Percentiles rank a stretch among this genome's conserved stretches.
Evolutionary conservation across 2,329 filamentous ascomycete species (phyloP).

Genomic region (Byssoonygena ceratinophila): DNA sequence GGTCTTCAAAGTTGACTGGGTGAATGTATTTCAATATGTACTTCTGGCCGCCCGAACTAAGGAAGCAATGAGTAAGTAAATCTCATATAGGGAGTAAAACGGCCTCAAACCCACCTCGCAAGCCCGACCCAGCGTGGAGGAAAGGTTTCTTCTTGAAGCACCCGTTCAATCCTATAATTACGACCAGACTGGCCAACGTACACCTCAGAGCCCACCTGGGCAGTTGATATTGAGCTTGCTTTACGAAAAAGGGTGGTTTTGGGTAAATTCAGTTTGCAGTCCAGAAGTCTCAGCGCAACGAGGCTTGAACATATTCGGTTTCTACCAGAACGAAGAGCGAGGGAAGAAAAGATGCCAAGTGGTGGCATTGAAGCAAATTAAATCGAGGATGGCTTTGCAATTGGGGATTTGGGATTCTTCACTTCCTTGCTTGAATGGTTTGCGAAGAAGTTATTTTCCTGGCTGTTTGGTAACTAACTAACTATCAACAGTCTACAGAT

Average conservation of each 20-base stretch:
- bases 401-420: too few species aligned
- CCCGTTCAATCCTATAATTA: conserved; percentile 14
- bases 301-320: conserved; percentile 12
- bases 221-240: conserved; percentile 16
- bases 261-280: conserved; percentile 6
- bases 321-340: conserved; percentile 11
- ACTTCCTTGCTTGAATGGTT: too few species aligned
- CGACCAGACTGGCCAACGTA: conserved; percentile 15
- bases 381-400: too few species aligned
- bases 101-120: conserved; percentile 2
- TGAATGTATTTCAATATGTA: conserved; percentile 12
- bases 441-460: too few species aligned
- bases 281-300: background rate
- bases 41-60: conserved; percentile 8
- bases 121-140: conserved; percentile 6
- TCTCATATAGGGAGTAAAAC: conserved; percentile 8
- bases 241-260: conserved; percentile 15
- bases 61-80: conserved; percentile 3
- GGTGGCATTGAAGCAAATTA: conserved; percentile 13
- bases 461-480: too few species aligned
- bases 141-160: conserved; percentile 16
- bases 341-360: conserved; percentile 7
- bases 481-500: too few species aligned
- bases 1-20: conserved; percentile 8
- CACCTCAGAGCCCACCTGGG: conserved; percentile 11